These are phyloP conservation scores for Jacaranda copaia DNA, from an alignment of 257 asterid genomes.

Conservation along the genomic window DNA sequence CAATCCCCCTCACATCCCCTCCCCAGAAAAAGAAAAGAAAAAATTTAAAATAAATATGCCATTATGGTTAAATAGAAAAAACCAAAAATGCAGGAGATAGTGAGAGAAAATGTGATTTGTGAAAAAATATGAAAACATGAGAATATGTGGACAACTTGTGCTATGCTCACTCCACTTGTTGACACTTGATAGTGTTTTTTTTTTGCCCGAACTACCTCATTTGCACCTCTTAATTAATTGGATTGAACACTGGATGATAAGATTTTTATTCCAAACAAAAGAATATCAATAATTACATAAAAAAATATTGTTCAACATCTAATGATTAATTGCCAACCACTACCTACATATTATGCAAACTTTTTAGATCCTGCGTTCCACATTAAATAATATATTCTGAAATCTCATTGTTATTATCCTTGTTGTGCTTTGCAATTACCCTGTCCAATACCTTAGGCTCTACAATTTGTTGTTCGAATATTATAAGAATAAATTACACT, in stretches of 20 bases:
- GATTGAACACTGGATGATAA: neutral
- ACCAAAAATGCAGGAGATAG: too few relatives aligned
- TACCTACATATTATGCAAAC: neutral
- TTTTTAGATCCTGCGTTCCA: neutral
- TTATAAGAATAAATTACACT: too few relatives aligned
- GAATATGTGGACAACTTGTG: neutral
- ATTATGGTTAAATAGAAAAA: too few relatives aligned
- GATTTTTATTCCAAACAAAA: neutral
- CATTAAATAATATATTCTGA: neutral
- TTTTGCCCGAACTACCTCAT: neutral
- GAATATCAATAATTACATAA: slow-evolving; percentile 10
- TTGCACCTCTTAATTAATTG: neutral
- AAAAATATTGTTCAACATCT: neutral
- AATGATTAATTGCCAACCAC: slow-evolving; percentile 5
- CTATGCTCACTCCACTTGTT: too few relatives aligned
- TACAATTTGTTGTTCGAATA: too few relatives aligned
- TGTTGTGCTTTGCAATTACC: neutral
- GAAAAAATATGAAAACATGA: too few relatives aligned
- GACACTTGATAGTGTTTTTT: neutral
- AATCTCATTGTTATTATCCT: neutral
- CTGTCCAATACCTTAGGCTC: too few relatives aligned
- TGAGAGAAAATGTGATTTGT: too few relatives aligned
- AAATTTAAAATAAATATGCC: too few relatives aligned
- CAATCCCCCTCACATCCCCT: too few relatives aligned
- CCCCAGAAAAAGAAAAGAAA: too few relatives aligned